Evolutionary conservation across 2,329 filamentous ascomycete species (phyloP).

Genomic region (Periconia digitata): DNA sequence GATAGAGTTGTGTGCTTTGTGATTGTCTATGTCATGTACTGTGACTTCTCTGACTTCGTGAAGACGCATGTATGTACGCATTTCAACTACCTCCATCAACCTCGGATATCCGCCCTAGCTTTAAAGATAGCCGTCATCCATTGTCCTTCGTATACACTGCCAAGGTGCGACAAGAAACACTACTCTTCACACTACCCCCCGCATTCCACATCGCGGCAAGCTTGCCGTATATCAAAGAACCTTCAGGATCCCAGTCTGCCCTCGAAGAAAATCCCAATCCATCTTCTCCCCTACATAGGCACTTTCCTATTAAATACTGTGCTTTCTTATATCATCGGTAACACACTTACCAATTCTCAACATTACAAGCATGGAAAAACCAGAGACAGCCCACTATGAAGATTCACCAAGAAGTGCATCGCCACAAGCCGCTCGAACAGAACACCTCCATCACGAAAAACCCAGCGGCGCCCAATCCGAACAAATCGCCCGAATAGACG

Average conservation of each 20-base stretch:
- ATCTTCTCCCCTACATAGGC: too few species aligned
- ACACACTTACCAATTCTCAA: neutral
- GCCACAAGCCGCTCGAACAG: neutral
- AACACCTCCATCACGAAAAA: conserved; percentile 9
- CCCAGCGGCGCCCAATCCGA: conserved; percentile 20
- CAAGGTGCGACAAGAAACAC: neutral
- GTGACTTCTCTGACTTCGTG: too few species aligned
- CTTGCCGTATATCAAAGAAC: neutral
- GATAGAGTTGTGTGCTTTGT: too few species aligned
- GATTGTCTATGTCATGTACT: too few species aligned
- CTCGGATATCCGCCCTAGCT: neutral
- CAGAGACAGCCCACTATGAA: conserved; percentile 7
- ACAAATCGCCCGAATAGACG: conserved; percentile 25
- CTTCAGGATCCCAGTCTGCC: neutral
- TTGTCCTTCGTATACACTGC: neutral
- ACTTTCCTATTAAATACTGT: too few species aligned
- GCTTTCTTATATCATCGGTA: neutral
- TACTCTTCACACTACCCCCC: neutral
- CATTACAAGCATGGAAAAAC: conserved; percentile 15
- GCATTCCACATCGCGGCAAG: too few species aligned
- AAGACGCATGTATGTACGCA: too few species aligned
- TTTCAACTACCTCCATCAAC: neutral
- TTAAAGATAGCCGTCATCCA: neutral
- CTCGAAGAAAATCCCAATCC: neutral
- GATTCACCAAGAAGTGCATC: neutral